These are phyloP conservation scores for Bretschneidera sinensis DNA, from an alignment of 345 rosid species.

Conservation along the genomic window DNA sequence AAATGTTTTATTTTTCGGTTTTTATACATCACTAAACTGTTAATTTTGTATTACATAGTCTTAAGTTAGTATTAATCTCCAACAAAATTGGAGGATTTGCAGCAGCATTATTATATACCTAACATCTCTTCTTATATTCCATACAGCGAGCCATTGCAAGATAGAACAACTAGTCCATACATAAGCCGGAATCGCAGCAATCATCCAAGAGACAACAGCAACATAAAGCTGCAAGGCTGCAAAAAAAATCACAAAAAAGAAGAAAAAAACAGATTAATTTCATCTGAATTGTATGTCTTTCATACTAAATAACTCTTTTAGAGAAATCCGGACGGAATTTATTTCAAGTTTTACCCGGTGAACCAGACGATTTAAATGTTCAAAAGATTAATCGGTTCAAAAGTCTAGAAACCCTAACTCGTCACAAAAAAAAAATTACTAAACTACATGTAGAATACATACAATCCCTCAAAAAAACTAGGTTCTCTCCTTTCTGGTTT, in stretches of 20 bases:
- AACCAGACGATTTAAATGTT: neutral
- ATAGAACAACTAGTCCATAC: slow-evolving; percentile 21
- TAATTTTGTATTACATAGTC: too few relatives aligned
- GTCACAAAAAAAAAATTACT: neutral
- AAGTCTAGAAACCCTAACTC: neutral
- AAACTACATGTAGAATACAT: slow-evolving; percentile 6
- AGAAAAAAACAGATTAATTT: neutral
- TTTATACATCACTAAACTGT: too few relatives aligned
- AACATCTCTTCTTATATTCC: too few relatives aligned
- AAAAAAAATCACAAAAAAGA: slow-evolving; percentile 10
- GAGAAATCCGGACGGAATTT: too few relatives aligned
- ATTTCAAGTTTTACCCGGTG: neutral
- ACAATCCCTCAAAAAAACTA: slow-evolving; percentile 55
- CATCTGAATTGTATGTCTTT: too few relatives aligned
- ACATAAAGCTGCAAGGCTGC: slow-evolving; percentile 68
- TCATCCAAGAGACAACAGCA: slow-evolving; percentile 71
- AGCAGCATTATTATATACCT: neutral
- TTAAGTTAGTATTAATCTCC: too few relatives aligned
- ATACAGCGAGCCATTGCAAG: neutral
- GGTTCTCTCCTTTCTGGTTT: slow-evolving; percentile 34
- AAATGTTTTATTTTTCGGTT: too few relatives aligned
- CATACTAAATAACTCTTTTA: too few relatives aligned
- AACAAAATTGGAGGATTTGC: neutral
- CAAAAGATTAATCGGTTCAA: neutral
- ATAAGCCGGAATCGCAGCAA: slow-evolving; percentile 59